Evolutionary conservation across 1,284 basidiomycete genomes (phyloP).

Genomic region (Ustilago loliicola): DNA sequence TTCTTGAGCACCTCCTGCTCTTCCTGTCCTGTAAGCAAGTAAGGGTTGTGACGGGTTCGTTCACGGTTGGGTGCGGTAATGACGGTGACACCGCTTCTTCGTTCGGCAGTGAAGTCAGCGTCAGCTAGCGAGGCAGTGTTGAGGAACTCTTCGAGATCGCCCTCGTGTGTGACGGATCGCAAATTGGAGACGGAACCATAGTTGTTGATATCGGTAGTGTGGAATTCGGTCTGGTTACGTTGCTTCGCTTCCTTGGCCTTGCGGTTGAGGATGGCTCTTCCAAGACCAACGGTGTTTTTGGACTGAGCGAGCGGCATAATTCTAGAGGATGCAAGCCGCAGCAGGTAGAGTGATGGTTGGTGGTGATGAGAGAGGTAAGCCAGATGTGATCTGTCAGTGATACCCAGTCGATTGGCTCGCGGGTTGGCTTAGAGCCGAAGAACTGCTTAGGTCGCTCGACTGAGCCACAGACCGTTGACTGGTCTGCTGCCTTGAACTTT

Average conservation of each 20-base stretch:
- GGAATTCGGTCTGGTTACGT: conserved; percentile 61
- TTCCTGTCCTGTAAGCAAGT: conserved; percentile 85
- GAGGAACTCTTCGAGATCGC: conserved; percentile 94
- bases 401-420: background rate
- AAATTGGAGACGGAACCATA: conserved; percentile 73
- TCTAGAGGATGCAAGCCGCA: conserved; percentile 10
- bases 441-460: conserved; percentile 9
- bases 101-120: conserved; percentile 96
- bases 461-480: conserved; percentile 15
- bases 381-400: background rate
- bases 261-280: conserved; percentile 67
- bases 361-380: conserved; percentile 7
- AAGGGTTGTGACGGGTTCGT: conserved; percentile 78
- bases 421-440: background rate
- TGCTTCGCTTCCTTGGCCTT: conserved; percentile 61
- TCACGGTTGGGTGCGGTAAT: conserved; percentile 76
- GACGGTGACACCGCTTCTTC: conserved; percentile 86
- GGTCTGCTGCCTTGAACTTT: background rate
- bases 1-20: conserved; percentile 75
- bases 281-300: conserved; percentile 68
- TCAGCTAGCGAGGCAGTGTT: conserved; percentile 95
- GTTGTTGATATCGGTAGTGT: conserved; percentile 72
- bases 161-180: conserved; percentile 94
- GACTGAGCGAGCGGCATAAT: conserved; percentile 64
- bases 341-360: conserved; percentile 4